Base-by-base conservation (phyloP, 352 stramenopile genomes). In the Phytophthora colocasiae region DNA sequence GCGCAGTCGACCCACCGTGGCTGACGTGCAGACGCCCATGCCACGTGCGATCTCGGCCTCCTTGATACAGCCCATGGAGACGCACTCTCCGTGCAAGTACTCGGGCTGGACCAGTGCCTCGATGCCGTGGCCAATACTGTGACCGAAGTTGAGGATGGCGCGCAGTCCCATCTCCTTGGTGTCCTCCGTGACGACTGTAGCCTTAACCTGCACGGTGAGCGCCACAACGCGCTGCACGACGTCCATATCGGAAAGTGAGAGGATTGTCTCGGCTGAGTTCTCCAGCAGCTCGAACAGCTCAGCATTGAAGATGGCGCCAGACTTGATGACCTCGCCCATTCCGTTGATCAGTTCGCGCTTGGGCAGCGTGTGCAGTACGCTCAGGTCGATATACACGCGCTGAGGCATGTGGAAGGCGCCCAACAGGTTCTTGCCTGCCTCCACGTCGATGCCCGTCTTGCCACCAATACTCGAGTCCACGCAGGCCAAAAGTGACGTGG, bases 101-200 rank as follows among this genome's bases (percentile, higher is more conserved):
- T 97, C 94, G 53, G 98, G 98, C 46, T 98, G 96, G 26, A 98
- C 78, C 54, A 97, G 80, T 69, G 97, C 97, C 76, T 99, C 98
- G 60, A 99, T 98, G 45, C 97, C 97, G 75, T 99, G 98, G 56
- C 97, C 98, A 65, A 99, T 97, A 50, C 97, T 99, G 85, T 99
- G 98, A n/a, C 98, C 98, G 60, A 99, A 95, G 81, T 99, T 99
- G 36, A 99, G 88, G 34, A 98, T 99, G 12, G 97, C 97, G 14
- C 97, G 87, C 26, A 99, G 60, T 1, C 96, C 97, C 61, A 95
- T 96, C 76, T 99, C 97, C 71, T 96, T 96, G 51, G 98, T 96
- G 72, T 99, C 97, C 11, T 90, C 77, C 32, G 96, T 97, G 11
- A 99, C 97, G 24, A 99, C 96, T 40, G 90, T 89, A 24, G 96